Percentiles rank a stretch among this genome's conserved stretches.
Evolutionary conservation across 1,139 yeast species (phyloP).

Genomic region (Yamadazyma dushanensis): DNA sequence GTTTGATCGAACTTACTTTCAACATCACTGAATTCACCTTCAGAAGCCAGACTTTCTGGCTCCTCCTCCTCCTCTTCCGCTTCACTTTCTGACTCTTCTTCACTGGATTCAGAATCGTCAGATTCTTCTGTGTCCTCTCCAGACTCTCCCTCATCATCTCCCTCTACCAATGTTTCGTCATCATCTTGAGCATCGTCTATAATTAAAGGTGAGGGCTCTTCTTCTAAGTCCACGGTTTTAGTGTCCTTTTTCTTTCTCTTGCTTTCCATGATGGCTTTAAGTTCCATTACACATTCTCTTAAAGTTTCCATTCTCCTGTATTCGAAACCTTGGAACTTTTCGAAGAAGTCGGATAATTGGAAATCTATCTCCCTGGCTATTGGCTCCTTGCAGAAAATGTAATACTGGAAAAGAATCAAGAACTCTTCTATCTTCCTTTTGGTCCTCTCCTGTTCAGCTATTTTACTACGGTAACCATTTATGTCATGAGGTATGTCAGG

Average conservation of each 20-base stretch:
- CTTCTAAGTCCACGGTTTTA: too few relatives aligned
- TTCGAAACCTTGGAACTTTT: slow-evolving; percentile 21
- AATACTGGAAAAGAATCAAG: slow-evolving; percentile 70
- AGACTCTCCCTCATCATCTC: slow-evolving; percentile 5
- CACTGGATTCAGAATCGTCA: slow-evolving; percentile 13
- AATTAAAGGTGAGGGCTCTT: too few relatives aligned
- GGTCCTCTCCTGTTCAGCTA: slow-evolving; percentile 1
- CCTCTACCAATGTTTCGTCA: slow-evolving; percentile 9
- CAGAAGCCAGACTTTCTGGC: slow-evolving; percentile 7
- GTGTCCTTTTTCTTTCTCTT: neutral
- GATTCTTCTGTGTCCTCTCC: slow-evolving; percentile 21
- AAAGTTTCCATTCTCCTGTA: slow-evolving; percentile 33
- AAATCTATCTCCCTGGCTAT: slow-evolving; percentile 55
- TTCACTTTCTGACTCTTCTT: slow-evolving; percentile 12
- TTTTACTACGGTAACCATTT: neutral
- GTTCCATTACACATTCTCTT: slow-evolving; percentile 39
- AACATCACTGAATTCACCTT: neutral
- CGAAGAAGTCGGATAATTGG: slow-evolving; percentile 16
- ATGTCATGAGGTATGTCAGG: neutral
- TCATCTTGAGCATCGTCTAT: slow-evolving; percentile 19
- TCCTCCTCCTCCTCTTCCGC: slow-evolving; percentile 10
- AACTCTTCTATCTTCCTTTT: slow-evolving; percentile 42
- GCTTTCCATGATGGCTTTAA: slow-evolving; percentile 28
- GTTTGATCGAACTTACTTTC: slow-evolving; percentile 2
- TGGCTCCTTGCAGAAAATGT: slow-evolving; percentile 67